Evolutionary conservation across 352 stramenopile genomes (phyloP).

Genomic region (Pythium dissotocum): DNA sequence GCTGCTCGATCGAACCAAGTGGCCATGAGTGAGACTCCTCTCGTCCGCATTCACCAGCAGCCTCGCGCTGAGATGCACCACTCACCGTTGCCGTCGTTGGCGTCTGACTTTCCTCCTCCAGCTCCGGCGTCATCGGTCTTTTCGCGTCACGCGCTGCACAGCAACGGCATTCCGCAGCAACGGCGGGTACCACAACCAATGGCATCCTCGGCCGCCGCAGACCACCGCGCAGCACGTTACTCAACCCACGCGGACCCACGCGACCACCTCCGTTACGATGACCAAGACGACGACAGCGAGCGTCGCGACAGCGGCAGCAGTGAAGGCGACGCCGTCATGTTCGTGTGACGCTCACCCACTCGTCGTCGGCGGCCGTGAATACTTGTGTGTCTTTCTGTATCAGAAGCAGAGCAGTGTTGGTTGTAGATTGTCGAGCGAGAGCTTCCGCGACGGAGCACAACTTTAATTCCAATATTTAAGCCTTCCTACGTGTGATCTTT

Average conservation of each 20-base stretch:
- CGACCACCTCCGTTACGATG: constrained; percentile 16
- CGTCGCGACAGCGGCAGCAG: constrained; percentile 23
- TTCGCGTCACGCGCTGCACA: constrained; percentile 17
- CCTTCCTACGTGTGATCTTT: neutral
- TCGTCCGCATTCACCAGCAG: constrained; percentile 7
- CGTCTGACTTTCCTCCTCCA: constrained; percentile 14
- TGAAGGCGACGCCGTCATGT: constrained; percentile 27
- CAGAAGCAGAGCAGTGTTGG: constrained; percentile 6
- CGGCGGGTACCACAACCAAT: constrained; percentile 7
- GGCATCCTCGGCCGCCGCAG: constrained; percentile 2
- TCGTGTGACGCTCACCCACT: constrained; percentile 11
- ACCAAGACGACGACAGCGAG: constrained; percentile 20
- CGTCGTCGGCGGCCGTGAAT: neutral
- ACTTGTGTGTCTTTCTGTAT: constrained; percentile 2
- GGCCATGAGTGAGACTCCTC: constrained; percentile 8
- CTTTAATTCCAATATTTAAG: constrained; percentile 21
- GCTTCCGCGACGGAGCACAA: neutral
- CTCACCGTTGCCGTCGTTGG: constrained; percentile 13
- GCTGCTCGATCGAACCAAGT: neutral
- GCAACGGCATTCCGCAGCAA: constrained; percentile 1
- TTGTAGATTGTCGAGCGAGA: constrained; percentile 13
- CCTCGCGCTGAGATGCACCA: constrained; percentile 2
- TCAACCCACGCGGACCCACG: constrained; percentile 13
- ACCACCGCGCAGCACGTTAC: constrained; percentile 9
- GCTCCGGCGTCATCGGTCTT: constrained; percentile 18